These are phyloP conservation scores for Phytopythium vexans DNA, from an alignment of 352 stramenopile species.

Conservation along the genomic window DNA sequence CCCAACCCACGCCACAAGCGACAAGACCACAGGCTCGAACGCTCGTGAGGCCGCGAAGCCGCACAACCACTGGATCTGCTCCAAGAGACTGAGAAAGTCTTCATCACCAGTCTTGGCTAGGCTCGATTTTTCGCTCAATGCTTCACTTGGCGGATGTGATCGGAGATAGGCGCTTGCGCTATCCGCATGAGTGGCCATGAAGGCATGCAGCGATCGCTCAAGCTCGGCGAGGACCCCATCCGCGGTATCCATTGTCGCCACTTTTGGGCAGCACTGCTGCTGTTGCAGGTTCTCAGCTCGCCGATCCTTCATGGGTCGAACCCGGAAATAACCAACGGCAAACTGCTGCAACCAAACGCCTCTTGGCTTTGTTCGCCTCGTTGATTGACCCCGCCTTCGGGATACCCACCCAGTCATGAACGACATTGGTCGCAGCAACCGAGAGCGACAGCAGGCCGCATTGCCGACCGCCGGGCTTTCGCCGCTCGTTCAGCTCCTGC, in stretches of 20 bases:
- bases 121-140: neutral
- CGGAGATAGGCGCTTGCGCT: constrained; percentile 1
- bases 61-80: constrained; percentile 27
- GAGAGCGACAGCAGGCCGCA: neutral
- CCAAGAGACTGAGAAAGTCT: constrained; percentile 4
- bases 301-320: too few species aligned
- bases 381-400: too few species aligned
- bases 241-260: neutral
- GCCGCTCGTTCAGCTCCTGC: constrained; percentile 54
- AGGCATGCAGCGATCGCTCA: constrained; percentile 51
- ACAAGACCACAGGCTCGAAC: constrained; percentile 11
- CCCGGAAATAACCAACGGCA: too few species aligned
- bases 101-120: too few species aligned
- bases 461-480: constrained; percentile 25
- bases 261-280: too few species aligned
- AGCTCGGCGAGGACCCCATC: constrained; percentile 35
- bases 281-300: too few species aligned
- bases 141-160: too few species aligned
- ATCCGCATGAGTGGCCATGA: constrained; percentile 40
- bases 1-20: constrained; percentile 37
- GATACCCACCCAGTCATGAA: constrained; percentile 1
- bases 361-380: neutral
- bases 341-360: too few species aligned
- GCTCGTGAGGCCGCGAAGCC: constrained; percentile 10
- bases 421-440: neutral